Evolutionary conservation across 2,329 filamentous ascomycete genomes (phyloP).

Genomic region (Colletotrichum tamarilloi): DNA sequence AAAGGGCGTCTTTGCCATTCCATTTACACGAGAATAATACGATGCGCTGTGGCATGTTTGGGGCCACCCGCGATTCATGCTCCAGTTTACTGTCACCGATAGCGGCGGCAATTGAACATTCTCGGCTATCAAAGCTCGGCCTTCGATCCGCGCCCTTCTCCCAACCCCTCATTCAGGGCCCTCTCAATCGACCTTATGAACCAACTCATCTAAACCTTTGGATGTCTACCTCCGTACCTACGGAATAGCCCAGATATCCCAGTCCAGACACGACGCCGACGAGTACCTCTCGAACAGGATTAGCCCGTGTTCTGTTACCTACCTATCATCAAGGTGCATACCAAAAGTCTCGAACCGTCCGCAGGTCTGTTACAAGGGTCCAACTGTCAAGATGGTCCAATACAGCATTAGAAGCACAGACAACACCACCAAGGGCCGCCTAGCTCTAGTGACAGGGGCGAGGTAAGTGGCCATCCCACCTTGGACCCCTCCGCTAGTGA

Average conservation of each 20-base stretch:
- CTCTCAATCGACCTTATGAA: not conserved
- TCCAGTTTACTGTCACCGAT: constrained; percentile 15
- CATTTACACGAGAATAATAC: not conserved
- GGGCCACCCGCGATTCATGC: not conserved
- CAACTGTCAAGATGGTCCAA: constrained; percentile 23
- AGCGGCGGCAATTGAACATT: constrained; percentile 23
- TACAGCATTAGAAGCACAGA: constrained; percentile 38
- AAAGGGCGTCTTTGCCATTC: not conserved
- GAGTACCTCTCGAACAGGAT: not conserved
- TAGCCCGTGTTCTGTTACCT: not conserved
- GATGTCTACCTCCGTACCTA: not conserved
- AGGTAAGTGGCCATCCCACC: constrained; percentile 38
- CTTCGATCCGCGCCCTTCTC: constrained; percentile 6
- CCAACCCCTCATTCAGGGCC: constrained; percentile 11
- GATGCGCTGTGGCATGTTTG: not conserved
- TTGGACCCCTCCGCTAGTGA: not conserved
- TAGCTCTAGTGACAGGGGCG: constrained; percentile 48
- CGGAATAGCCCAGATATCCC: not conserved
- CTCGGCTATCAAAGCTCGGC: constrained; percentile 28
- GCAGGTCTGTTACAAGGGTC: not conserved
- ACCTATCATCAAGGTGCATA: not conserved
- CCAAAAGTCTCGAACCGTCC: not conserved
- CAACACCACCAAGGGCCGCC: constrained; percentile 41
- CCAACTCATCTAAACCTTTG: not conserved
- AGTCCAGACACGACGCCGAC: not conserved